Evolutionary conservation across 495 filamentous ascomycete species (phyloP).

Genomic region (Xylaria castorea): DNA sequence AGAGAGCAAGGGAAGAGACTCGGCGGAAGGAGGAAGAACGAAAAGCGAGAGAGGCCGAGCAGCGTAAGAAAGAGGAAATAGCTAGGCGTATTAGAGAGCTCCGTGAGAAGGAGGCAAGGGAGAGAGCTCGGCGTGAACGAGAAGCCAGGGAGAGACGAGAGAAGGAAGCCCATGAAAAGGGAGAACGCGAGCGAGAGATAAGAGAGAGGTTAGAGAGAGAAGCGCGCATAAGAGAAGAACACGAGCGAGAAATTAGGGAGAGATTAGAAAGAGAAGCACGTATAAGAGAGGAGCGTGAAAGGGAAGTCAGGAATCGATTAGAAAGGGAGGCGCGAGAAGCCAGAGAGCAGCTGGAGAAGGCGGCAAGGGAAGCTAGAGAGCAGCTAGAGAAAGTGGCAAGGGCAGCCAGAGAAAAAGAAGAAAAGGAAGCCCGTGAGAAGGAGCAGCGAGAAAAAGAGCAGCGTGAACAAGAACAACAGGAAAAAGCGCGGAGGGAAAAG

Average conservation of each 20-base stretch:
- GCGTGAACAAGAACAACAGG: constrained; percentile 43
- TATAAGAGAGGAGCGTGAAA: constrained; percentile 52
- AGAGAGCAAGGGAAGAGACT: constrained; percentile 75
- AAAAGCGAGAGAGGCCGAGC: constrained; percentile 58
- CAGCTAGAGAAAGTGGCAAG: constrained; percentile 50
- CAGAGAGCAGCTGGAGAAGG: constrained; percentile 54
- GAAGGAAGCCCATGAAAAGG: constrained; percentile 46
- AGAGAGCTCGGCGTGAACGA: constrained; percentile 58
- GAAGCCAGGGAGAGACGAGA: constrained; percentile 49
- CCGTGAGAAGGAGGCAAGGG: constrained; percentile 68
- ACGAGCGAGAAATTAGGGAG: constrained; percentile 53
- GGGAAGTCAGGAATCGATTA: constrained; percentile 47
- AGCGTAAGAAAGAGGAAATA: constrained; percentile 57
- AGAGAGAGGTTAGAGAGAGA: constrained; percentile 57
- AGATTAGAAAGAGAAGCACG: constrained; percentile 47
- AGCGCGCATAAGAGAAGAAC: constrained; percentile 46
- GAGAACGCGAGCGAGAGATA: constrained; percentile 45
- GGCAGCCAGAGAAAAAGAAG: constrained; percentile 47
- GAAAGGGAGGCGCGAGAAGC: constrained; percentile 45
- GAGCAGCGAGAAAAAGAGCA: constrained; percentile 40
- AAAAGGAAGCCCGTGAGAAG: constrained; percentile 46
- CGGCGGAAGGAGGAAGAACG: constrained; percentile 66
- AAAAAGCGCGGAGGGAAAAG: constrained; percentile 43
- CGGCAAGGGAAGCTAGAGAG: constrained; percentile 41
- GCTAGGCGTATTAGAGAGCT: constrained; percentile 58